Percentiles rank a stretch among this genome's conserved stretches.
phyloP scores from a whole-genome alignment of 2,329 filamentous ascomycete species.

The Aspergillus oerlinghausenensis region DNA sequence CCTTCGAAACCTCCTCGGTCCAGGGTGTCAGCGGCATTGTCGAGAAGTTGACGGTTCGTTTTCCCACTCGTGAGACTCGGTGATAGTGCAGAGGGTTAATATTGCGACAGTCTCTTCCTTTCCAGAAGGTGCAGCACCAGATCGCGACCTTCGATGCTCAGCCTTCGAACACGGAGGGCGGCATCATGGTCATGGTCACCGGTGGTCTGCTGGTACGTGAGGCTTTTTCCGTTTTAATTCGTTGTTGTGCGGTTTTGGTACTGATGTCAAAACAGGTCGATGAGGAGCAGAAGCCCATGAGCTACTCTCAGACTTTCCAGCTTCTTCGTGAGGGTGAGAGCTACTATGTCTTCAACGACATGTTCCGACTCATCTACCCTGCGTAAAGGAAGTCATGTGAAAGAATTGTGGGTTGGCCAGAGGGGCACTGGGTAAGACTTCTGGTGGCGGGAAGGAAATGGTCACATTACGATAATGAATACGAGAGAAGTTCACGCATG shows the following conservation, averaged over 20 bases:
- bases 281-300: slow-evolving; percentile 80
- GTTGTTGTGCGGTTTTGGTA: not conserved
- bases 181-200: slow-evolving; percentile 82
- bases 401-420: not conserved
- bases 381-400: slow-evolving; percentile 8
- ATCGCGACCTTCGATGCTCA: slow-evolving; percentile 78
- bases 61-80: not conserved
- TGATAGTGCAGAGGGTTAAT: slow-evolving; percentile 1
- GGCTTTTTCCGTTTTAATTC: not conserved
- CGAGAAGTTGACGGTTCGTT: slow-evolving; percentile 73
- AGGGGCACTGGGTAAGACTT: not conserved
- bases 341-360: slow-evolving; percentile 89
- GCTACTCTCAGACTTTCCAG: slow-evolving; percentile 86
- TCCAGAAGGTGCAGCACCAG: slow-evolving; percentile 74
- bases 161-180: slow-evolving; percentile 62
- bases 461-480: slow-evolving; percentile 15
- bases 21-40: slow-evolving; percentile 64
- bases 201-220: slow-evolving; percentile 73
- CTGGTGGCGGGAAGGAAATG: not conserved
- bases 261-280: slow-evolving; percentile 59
- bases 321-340: slow-evolving; percentile 62
- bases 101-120: slow-evolving; percentile 63
- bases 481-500: not conserved
- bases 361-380: slow-evolving; percentile 82
- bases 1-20: slow-evolving; percentile 71